Base-by-base conservation (phyloP, 1,139 yeast genomes). In the Hansenula sp. region DNA sequence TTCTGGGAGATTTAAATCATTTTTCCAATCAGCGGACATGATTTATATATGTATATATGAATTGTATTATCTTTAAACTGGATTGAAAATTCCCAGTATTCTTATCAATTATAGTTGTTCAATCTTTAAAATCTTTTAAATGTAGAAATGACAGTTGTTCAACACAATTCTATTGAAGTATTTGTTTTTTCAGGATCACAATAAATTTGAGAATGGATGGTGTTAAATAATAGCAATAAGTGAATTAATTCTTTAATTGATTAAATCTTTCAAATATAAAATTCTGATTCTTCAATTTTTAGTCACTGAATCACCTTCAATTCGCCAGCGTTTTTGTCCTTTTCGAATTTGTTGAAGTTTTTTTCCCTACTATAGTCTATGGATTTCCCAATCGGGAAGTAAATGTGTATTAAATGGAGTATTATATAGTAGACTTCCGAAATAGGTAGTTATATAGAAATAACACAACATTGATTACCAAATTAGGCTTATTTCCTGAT, bases 1-100 rank as follows among this genome's bases (percentile, higher is more conserved):
- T 46, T 69, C 73, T 14, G 97, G 97, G 40, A 88, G 64, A 59
- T 81, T 84, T 53, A 92, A 73, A 45, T 74, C 66, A 33, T 71
- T 60, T 68, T 87, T 89, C 97, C 97, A 89, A 57, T 50, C 59
- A 22, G 49, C 57, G 4, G 57, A 43, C 59, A 55, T 55, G 32
- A 21, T 2, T 26, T 31, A 26, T 36, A 14, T 16, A 18, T 17
- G n/a, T n/a, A n/a, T n/a, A n/a, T n/a, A n/a, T 34, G 32, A 28
- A 21, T 34, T 28, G 31, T 34, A 27, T 25, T 3, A 11, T 4
- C n/a, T n/a, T n/a, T n/a, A n/a, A n/a, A n/a, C n/a, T n/a, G n/a
- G n/a, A n/a, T n/a, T n/a, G 29, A 5, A n/a, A n/a, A 27, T 6
- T 27, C 17, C 17, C 16, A 27, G 17, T 27, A n/a, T 3, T 13